Conservation (phyloP, 805 yeast species). For the Priceomyces medius region DNA sequence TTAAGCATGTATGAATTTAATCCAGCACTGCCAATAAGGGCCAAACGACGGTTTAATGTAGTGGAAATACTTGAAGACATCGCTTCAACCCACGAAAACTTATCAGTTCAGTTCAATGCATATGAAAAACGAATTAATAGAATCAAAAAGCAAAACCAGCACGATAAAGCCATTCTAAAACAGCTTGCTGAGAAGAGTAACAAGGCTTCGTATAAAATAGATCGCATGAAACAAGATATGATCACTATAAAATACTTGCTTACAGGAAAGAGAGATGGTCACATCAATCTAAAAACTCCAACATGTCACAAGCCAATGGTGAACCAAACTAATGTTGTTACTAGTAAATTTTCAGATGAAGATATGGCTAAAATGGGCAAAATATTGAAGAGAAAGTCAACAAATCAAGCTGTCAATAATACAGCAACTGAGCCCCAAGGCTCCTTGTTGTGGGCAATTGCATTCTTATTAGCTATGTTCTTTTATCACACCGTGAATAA, state of each 20-base stretch:
- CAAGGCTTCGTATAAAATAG: background rate
- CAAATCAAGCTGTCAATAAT: background rate
- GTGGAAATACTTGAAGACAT: slow-evolving; percentile 10
- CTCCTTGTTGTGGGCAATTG: background rate
- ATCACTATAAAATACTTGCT: background rate
- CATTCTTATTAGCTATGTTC: background rate
- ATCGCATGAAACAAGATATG: background rate
- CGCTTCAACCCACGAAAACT: slow-evolving; percentile 8
- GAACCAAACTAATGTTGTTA: background rate
- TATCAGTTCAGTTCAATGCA: slow-evolving; percentile 5
- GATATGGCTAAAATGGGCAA: background rate
- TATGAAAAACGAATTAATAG: slow-evolving; percentile 2
- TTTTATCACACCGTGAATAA: background rate
- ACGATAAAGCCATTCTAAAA: background rate
- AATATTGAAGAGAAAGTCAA: slow-evolving; percentile 1
- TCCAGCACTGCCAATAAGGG: background rate
- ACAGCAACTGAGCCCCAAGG: background rate
- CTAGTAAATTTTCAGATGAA: background rate
- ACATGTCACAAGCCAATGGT: background rate
- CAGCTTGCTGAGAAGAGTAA: background rate
- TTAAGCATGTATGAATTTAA: background rate
- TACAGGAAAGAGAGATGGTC: background rate
- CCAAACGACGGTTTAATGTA: background rate
- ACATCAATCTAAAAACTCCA: background rate
- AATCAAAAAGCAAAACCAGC: slow-evolving; percentile 4